These are phyloP conservation scores for Butyriboletus loyo DNA, from an alignment of 768 basidiomycete species.

Conservation along the genomic window DNA sequence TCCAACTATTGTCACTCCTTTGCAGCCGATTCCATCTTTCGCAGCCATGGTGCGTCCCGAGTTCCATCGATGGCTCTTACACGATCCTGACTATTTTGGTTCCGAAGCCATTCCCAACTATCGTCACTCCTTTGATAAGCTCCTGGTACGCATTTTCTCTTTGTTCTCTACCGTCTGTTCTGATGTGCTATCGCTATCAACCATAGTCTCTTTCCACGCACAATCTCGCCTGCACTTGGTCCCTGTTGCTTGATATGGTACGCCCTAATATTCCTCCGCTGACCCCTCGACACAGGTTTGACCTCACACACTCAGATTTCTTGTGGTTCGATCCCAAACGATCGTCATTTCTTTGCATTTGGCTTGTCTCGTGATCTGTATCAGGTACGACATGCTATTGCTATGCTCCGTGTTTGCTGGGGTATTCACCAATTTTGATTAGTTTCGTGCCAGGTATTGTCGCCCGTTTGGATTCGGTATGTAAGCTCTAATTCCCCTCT, in stretches of 20 bases:
- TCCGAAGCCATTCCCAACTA: slow-evolving; percentile 7
- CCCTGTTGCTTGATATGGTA: slow-evolving; percentile 4
- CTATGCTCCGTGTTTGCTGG: too few relatives aligned
- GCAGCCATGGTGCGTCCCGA: background rate
- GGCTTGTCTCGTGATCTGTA: background rate
- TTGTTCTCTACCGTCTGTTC: background rate
- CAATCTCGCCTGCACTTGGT: background rate
- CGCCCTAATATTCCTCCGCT: background rate
- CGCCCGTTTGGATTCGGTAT: background rate
- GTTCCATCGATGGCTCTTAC: background rate
- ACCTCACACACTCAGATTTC: background rate
- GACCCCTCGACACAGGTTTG: background rate
- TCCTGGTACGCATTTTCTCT: background rate
- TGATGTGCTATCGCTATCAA: background rate
- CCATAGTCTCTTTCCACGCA: background rate
- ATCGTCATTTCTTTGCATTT: background rate
- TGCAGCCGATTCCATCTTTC: background rate
- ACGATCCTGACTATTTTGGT: background rate
- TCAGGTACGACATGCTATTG: slow-evolving; percentile 1
- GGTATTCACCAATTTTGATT: background rate
- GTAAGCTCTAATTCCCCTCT: background rate
- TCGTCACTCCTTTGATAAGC: slow-evolving; percentile 14
- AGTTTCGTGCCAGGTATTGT: slow-evolving; percentile 1
- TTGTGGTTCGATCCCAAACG: background rate
- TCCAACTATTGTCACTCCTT: slow-evolving; percentile 21